phyloP scores from a whole-genome alignment of 1,139 yeast species.

The Geotrichum cucujoidarum region DNA sequence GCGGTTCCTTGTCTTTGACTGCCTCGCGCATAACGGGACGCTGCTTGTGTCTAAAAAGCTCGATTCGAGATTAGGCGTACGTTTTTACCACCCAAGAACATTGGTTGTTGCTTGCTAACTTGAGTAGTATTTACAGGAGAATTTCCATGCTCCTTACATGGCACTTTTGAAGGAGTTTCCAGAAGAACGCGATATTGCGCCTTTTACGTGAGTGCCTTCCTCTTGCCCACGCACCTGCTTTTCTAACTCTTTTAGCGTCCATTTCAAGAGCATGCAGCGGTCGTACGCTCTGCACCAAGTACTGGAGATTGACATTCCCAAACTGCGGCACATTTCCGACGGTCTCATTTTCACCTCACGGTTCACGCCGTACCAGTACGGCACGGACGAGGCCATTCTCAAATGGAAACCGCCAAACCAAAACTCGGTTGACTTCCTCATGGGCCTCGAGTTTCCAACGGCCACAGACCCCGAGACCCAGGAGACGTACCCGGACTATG shows the following conservation, averaged over 20 bases:
- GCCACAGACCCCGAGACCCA: constrained; percentile 63
- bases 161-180: constrained; percentile 64
- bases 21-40: constrained; percentile 76
- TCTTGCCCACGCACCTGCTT: not conserved
- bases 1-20: constrained; percentile 84
- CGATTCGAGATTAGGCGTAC: constrained; percentile 66
- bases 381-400: constrained; percentile 69
- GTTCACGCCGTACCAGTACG: constrained; percentile 77
- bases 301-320: constrained; percentile 59
- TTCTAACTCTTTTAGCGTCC: not conserved
- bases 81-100: not conserved
- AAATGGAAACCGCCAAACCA: constrained; percentile 98
- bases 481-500: constrained; percentile 74
- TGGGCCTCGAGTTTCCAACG: constrained; percentile 61
- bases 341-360: constrained; percentile 93
- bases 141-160: constrained; percentile 46
- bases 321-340: constrained; percentile 82
- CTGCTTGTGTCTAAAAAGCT: constrained; percentile 64
- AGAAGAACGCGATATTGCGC: constrained; percentile 62
- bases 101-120: not conserved
- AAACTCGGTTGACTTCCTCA: constrained; percentile 82
- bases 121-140: constrained; percentile 58
- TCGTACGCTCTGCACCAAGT: constrained; percentile 75
- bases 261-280: constrained; percentile 77
- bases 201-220: constrained; percentile 8